Evolutionary conservation across 2,329 filamentous ascomycete genomes (phyloP).

Genomic region (Arthrobotrys entomopaga): DNA sequence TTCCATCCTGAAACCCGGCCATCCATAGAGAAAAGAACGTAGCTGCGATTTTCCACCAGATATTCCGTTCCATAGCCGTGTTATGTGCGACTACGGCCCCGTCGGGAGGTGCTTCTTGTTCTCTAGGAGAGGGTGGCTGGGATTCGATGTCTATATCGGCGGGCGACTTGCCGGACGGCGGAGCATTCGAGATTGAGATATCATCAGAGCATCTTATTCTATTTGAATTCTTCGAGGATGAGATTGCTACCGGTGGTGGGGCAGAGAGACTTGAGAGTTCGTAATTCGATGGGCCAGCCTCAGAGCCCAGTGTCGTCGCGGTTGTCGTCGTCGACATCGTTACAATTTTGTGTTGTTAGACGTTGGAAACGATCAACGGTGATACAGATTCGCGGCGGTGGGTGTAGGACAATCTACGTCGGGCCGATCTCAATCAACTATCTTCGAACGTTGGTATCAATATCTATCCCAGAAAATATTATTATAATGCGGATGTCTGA

Average conservation of each 20-base stretch:
- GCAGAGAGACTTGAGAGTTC: slow-evolving; percentile 29
- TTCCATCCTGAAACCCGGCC: slow-evolving; percentile 76
- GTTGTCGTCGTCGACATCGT: slow-evolving; percentile 40
- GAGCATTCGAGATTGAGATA: slow-evolving; percentile 28
- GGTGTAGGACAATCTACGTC: too few species aligned
- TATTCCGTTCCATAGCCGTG: slow-evolving; percentile 55
- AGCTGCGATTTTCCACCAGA: slow-evolving; percentile 62
- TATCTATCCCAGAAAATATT: too few species aligned
- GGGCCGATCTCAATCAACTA: too few species aligned
- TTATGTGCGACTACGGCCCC: slow-evolving; percentile 55
- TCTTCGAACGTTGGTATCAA: too few species aligned
- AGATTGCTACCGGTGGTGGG: slow-evolving; percentile 15
- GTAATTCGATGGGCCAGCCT: slow-evolving; percentile 23
- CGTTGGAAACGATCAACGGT: too few species aligned
- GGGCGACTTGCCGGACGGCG: slow-evolving; percentile 21
- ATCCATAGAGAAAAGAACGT: slow-evolving; percentile 72
- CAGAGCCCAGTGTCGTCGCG: slow-evolving; percentile 20
- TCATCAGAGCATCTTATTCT: slow-evolving; percentile 23
- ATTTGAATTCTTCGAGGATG: slow-evolving; percentile 11
- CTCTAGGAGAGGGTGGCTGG: slow-evolving; percentile 38
- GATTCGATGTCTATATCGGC: slow-evolving; percentile 48
- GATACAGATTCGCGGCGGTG: too few species aligned
- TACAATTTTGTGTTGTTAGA: background rate
- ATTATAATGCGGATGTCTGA: too few species aligned
- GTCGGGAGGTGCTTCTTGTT: slow-evolving; percentile 51